phyloP scores from a whole-genome alignment of 2,329 filamentous ascomycete genomes.

The Pseudonectria buxi region DNA sequence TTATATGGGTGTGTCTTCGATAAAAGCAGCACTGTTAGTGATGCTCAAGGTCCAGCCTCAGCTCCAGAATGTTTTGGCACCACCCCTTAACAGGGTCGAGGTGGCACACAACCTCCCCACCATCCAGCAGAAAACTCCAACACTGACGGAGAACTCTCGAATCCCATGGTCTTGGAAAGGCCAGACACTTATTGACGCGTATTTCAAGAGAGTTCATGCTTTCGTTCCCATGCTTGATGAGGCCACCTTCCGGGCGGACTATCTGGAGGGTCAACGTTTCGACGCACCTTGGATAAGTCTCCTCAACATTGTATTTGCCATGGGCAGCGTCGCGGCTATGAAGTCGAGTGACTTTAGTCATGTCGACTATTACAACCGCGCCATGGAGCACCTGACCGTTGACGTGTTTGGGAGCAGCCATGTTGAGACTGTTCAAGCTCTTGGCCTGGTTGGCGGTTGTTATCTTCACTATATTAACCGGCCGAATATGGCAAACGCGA shows the following conservation, averaged over 20 bases:
- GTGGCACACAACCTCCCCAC: conserved; percentile 39
- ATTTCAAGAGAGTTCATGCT: conserved; percentile 66
- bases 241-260: conserved; percentile 46
- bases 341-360: conserved; percentile 61
- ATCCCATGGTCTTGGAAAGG: conserved; percentile 58
- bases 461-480: conserved; percentile 72
- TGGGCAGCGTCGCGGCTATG: conserved; percentile 64
- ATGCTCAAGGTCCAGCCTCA: conserved; percentile 53
- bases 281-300: conserved; percentile 66
- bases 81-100: conserved; percentile 40
- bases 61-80: conserved; percentile 38
- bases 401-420: conserved; percentile 54
- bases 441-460: conserved; percentile 66
- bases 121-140: conserved; percentile 35
- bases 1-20: conserved; percentile 68
- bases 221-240: conserved; percentile 71
- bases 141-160: conserved; percentile 40
- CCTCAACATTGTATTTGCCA: conserved; percentile 69
- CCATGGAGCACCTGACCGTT: conserved; percentile 59
- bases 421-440: conserved; percentile 62
- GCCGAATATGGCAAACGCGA: conserved; percentile 68
- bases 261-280: conserved; percentile 38
- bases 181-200: conserved; percentile 65
- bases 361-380: conserved; percentile 61
- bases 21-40: conserved; percentile 66